Conservation (phyloP, 2,329 filamentous ascomycete species). For the Xylariales sp. region DNA sequence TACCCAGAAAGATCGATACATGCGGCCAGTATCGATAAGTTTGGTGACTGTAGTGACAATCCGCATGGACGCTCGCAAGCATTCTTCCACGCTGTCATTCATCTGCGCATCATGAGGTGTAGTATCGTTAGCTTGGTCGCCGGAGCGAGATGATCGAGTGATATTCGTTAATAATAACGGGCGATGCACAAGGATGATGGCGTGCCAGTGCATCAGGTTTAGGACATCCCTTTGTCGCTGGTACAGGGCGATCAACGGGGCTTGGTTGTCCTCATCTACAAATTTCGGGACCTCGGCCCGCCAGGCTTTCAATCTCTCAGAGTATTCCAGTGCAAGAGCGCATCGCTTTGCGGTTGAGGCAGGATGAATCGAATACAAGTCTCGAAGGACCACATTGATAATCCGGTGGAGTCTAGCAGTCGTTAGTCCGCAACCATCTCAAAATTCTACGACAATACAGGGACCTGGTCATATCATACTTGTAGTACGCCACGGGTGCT, state of each 20-base stretch:
- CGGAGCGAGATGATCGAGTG: too few species aligned
- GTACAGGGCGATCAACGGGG: constrained; percentile 27
- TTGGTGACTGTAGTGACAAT: constrained; percentile 19
- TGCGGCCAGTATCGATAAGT: constrained; percentile 16
- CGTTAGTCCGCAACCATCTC: not conserved
- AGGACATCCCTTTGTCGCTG: constrained; percentile 36
- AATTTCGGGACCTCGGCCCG: constrained; percentile 28
- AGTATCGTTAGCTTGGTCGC: constrained; percentile 27
- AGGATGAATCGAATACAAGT: constrained; percentile 30
- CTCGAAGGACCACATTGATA: constrained; percentile 28
- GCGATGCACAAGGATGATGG: constrained; percentile 33
- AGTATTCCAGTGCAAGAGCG: constrained; percentile 21
- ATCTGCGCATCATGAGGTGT: constrained; percentile 11
- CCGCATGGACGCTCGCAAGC: constrained; percentile 19
- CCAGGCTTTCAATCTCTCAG: constrained; percentile 29
- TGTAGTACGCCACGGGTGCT: constrained; percentile 29
- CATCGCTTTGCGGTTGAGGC: constrained; percentile 19
- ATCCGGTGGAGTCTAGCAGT: constrained; percentile 17
- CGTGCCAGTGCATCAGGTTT: constrained; percentile 37
- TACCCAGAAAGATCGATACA: constrained; percentile 26
- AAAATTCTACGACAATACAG: not conserved
- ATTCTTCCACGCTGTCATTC: constrained; percentile 16
- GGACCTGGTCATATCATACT: constrained; percentile 16
- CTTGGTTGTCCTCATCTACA: constrained; percentile 30
- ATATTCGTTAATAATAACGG: too few species aligned